These are phyloP conservation scores for Mucor plumbeus DNA, from an alignment of 371 early-diverging fungal genomes.

Conservation along the genomic window DNA sequence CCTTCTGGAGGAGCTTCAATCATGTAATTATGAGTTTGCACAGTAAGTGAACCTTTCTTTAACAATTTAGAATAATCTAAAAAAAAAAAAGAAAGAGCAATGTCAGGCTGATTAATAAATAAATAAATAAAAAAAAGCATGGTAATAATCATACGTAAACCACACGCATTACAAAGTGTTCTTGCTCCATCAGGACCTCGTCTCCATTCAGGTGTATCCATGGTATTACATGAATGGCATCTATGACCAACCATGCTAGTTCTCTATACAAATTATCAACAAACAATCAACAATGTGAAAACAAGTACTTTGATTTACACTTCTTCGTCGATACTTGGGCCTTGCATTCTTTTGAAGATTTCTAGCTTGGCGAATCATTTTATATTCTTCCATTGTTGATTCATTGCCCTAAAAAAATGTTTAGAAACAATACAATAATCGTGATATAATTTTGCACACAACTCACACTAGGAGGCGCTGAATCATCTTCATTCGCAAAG, in stretches of 20 bases:
- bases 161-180: constrained; percentile 75
- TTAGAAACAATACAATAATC: not conserved
- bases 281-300: not conserved
- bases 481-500: not conserved
- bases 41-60: constrained; percentile 34
- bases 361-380: constrained; percentile 44
- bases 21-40: constrained; percentile 29
- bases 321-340: constrained; percentile 43
- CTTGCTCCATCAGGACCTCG: constrained; percentile 73
- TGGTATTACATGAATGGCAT: constrained; percentile 66
- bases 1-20: constrained; percentile 10
- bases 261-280: constrained; percentile 27
- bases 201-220: constrained; percentile 75
- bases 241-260: constrained; percentile 43
- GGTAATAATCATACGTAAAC: constrained; percentile 53
- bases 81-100: not conserved
- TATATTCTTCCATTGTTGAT: constrained; percentile 28
- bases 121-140: not conserved
- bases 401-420: not conserved
- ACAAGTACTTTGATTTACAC: constrained; percentile 12
- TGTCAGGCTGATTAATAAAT: not conserved
- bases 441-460: not conserved
- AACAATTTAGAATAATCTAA: constrained; percentile 35
- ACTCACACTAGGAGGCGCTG: not conserved
- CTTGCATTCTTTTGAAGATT: constrained; percentile 33